Conservation (phyloP, 1,139 yeast species). For the Hansenula anomala region DNA sequence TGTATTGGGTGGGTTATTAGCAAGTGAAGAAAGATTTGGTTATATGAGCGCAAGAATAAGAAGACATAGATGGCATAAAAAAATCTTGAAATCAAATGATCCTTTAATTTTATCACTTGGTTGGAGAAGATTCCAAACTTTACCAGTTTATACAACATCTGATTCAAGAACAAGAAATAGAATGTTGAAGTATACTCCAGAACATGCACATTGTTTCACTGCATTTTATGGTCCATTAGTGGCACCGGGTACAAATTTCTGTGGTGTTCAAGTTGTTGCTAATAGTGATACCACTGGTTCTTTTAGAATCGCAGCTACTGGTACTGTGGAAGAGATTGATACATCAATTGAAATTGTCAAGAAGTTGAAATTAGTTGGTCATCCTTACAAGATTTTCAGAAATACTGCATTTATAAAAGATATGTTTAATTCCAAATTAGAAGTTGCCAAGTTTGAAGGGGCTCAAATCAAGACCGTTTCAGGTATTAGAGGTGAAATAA, state of each 20-base stretch:
- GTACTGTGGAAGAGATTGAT: constrained; percentile 90
- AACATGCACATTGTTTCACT: constrained; percentile 94
- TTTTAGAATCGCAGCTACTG: constrained; percentile 97
- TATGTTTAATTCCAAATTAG: constrained; percentile 89
- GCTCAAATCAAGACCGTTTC: constrained; percentile 95
- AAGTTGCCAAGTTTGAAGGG: constrained; percentile 97
- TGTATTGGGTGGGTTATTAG: constrained; percentile 82
- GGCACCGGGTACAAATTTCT: constrained; percentile 96
- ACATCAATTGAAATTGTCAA: constrained; percentile 87
- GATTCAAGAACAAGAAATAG: constrained; percentile 97
- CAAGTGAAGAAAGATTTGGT: constrained; percentile 92
- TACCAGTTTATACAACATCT: constrained; percentile 92
- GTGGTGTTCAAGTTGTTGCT: constrained; percentile 89
- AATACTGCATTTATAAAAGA: constrained; percentile 97
- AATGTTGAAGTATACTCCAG: constrained; percentile 97
- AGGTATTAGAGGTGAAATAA: constrained; percentile 96
- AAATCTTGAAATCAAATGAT: constrained; percentile 91
- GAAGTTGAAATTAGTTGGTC: constrained; percentile 90
- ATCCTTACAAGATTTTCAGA: constrained; percentile 89
- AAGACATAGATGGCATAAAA: constrained; percentile 99
- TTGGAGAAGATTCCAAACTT: constrained; percentile 97
- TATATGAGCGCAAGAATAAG: constrained; percentile 89
- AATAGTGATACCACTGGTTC: constrained; percentile 80
- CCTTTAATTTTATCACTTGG: constrained; percentile 92
- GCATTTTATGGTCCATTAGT: constrained; percentile 96